Conservation (phyloP, 495 filamentous ascomycete species). For the Penicillium pancosmium region DNA sequence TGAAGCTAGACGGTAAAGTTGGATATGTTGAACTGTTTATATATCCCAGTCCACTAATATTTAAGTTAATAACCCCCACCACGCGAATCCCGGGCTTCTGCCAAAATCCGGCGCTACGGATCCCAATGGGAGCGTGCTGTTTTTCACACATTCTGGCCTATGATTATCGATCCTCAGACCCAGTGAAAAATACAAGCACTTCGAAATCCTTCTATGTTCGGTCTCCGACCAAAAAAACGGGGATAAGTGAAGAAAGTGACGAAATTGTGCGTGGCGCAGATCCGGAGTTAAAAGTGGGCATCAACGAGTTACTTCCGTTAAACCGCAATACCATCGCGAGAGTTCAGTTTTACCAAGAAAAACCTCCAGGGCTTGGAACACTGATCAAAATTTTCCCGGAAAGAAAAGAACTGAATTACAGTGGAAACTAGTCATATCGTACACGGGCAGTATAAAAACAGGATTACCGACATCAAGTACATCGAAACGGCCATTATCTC, state of each 20-base stretch:
- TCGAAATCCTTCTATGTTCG: not conserved
- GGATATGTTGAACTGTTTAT: not conserved
- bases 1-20: not conserved
- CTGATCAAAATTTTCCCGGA: not conserved
- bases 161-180: not conserved
- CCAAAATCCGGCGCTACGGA: not conserved
- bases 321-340: not conserved
- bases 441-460: not conserved
- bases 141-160: not conserved
- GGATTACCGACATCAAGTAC: not conserved
- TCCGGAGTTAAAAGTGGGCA: constrained; percentile 15
- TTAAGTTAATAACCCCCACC: not conserved
- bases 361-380: not conserved
- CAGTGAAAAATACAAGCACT: not conserved
- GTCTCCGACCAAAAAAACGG: constrained; percentile 4
- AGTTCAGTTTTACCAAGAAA: not conserved
- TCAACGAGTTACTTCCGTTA: not conserved
- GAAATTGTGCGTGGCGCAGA: not conserved
- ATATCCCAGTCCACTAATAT: not conserved
- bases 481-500: not conserved
- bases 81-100: not conserved
- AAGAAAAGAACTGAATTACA: not conserved
- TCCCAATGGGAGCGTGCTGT: not conserved
- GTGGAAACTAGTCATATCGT: not conserved
- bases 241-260: constrained; percentile 2